Percentiles rank a stretch among this genome's conserved stretches.
Conservation (phyloP, 1,284 basidiomycete genomes). For the Earliella scabrosa region DNA sequence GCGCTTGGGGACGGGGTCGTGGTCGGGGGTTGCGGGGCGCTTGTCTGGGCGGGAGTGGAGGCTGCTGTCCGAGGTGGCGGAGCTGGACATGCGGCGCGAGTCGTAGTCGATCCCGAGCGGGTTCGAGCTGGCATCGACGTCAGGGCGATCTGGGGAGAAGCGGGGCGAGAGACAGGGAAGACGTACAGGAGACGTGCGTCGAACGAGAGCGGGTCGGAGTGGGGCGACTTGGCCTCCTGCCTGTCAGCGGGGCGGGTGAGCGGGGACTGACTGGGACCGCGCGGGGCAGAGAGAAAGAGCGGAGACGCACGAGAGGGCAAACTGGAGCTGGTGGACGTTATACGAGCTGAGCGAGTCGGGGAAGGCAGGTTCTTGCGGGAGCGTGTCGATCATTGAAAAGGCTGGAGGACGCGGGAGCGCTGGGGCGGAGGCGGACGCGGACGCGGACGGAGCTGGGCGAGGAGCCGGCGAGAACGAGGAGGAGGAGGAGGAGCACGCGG, state of each 20-base stretch:
- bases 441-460: too few species aligned
- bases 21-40: constrained; percentile 53
- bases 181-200: constrained; percentile 27
- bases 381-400: constrained; percentile 39
- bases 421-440: too few species aligned
- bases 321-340: constrained; percentile 66
- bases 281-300: constrained; percentile 18
- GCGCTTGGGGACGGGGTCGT: constrained; percentile 56
- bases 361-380: constrained; percentile 34
- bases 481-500: too few species aligned
- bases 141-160: constrained; percentile 53
- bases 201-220: constrained; percentile 25
- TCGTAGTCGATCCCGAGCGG: constrained; percentile 44
- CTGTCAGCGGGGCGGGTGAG: constrained; percentile 1
- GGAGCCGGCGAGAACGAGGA: too few species aligned
- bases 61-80: constrained; percentile 59
- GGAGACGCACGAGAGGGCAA: constrained; percentile 41
- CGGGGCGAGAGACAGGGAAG: constrained; percentile 22
- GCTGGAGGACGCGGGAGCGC: constrained; percentile 16
- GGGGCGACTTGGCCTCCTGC: constrained; percentile 17
- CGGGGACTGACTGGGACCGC: constrained; percentile 7
- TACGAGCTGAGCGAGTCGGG: constrained; percentile 54
- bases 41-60: constrained; percentile 62
- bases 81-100: constrained; percentile 41
- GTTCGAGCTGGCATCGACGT: constrained; percentile 41